Conservation (phyloP, 768 basidiomycete species). For the Lactarius deliciosus region DNA sequence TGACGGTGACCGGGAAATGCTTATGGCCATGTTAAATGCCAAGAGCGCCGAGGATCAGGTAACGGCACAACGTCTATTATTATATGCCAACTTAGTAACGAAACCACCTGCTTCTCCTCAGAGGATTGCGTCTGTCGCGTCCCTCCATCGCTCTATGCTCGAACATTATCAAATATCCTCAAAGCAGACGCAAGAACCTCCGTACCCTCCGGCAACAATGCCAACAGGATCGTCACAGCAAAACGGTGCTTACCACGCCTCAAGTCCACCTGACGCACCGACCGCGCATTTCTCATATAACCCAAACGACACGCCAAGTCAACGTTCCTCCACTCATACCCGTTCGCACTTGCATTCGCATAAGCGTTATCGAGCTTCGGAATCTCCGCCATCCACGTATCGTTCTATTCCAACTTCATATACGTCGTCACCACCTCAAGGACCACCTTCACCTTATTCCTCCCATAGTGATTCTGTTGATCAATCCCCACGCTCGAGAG, state of each 20-base stretch:
- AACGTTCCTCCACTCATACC: slow-evolving; percentile 5
- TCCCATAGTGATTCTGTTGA: slow-evolving; percentile 68
- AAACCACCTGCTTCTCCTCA: slow-evolving; percentile 34
- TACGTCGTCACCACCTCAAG: slow-evolving; percentile 28
- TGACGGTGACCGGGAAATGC: slow-evolving; percentile 89
- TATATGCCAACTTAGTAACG: not conserved
- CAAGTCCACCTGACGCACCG: not conserved
- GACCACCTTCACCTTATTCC: slow-evolving; percentile 71
- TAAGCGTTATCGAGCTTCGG: slow-evolving; percentile 30
- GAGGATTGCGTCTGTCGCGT: slow-evolving; percentile 70
- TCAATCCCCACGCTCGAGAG: slow-evolving; percentile 68
- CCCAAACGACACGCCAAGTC: slow-evolving; percentile 9
- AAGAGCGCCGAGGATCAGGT: slow-evolving; percentile 95
- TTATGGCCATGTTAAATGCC: slow-evolving; percentile 87
- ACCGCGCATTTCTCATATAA: slow-evolving; percentile 11
- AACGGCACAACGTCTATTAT: slow-evolving; percentile 31
- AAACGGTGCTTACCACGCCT: slow-evolving; percentile 7
- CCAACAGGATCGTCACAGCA: slow-evolving; percentile 4
- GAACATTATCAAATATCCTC: slow-evolving; percentile 47
- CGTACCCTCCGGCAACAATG: slow-evolving; percentile 21
- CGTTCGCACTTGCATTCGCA: slow-evolving; percentile 25
- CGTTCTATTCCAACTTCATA: slow-evolving; percentile 55
- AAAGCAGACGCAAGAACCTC: slow-evolving; percentile 15
- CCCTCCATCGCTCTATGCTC: slow-evolving; percentile 68
- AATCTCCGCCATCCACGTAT: slow-evolving; percentile 43